Evolutionary conservation across 2,329 filamentous ascomycete genomes (phyloP).

Genomic region (Colletotrichum sp.): DNA sequence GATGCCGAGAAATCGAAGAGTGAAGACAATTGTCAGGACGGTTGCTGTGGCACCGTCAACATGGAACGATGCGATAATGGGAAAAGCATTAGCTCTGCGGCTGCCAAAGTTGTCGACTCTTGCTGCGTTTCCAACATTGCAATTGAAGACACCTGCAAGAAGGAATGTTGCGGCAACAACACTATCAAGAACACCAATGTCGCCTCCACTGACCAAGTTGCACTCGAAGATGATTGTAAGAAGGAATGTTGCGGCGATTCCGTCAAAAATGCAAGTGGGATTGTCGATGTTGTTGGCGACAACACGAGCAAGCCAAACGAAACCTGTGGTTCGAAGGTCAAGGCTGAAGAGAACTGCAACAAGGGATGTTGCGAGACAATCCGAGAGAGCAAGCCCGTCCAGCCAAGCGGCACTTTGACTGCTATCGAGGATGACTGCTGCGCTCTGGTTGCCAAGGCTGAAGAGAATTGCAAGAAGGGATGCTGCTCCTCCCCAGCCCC

Average conservation of each 20-base stretch:
- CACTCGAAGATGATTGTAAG: background rate
- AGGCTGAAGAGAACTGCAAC: background rate
- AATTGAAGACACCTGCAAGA: background rate
- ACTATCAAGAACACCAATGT: background rate
- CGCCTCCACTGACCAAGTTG: background rate
- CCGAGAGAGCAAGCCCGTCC: background rate
- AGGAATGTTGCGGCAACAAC: background rate
- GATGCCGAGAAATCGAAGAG: background rate
- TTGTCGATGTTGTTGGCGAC: background rate
- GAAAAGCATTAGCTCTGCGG: background rate
- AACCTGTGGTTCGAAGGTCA: background rate
- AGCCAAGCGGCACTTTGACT: background rate
- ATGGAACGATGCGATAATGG: background rate
- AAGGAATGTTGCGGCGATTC: background rate
- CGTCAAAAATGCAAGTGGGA: too few relatives aligned
- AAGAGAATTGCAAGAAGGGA: background rate
- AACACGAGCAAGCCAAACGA: background rate
- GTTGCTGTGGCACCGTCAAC: background rate
- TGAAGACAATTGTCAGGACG: background rate
- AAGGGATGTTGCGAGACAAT: background rate
- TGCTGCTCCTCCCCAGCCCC: background rate
- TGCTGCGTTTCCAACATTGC: background rate
- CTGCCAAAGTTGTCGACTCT: background rate
- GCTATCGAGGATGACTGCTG: background rate
- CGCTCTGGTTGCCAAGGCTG: background rate